These are phyloP conservation scores for Orobanche coerulescens DNA, from an alignment of 257 asterid species.

Conservation along the genomic window DNA sequence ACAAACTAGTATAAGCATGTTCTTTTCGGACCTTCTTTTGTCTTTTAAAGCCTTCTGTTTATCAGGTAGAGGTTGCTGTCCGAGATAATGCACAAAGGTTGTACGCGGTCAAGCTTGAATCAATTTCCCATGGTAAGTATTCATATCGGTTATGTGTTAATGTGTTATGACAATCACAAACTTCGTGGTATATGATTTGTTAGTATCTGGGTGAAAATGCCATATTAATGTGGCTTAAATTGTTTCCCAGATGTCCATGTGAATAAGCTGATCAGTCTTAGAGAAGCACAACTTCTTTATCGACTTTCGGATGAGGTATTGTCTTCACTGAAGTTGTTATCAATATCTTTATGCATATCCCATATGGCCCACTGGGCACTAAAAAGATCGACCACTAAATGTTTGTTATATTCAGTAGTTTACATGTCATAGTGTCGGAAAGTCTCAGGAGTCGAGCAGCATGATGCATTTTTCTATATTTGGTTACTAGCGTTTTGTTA, in stretches of 20 bases:
- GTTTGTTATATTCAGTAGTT: not conserved
- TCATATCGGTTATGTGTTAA: not conserved
- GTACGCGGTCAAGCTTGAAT: slow-evolving; percentile 58
- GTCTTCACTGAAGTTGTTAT: slow-evolving; percentile 11
- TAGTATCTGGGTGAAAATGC: slow-evolving; percentile 13
- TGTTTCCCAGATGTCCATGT: slow-evolving; percentile 57
- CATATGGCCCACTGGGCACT: not conserved
- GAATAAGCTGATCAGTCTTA: slow-evolving; percentile 62
- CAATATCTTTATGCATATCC: not conserved
- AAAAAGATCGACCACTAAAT: not conserved
- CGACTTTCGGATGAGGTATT: slow-evolving; percentile 71
- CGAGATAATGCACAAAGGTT: slow-evolving; percentile 89
- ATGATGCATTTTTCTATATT: slow-evolving; percentile 2
- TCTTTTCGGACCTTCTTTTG: not conserved
- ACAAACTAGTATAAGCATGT: not conserved
- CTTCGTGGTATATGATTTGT: not conserved
- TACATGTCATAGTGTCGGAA: slow-evolving; percentile 9
- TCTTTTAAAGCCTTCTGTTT: slow-evolving; percentile 19
- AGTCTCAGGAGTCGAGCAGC: slow-evolving; percentile 7
- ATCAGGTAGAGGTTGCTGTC: slow-evolving; percentile 88
- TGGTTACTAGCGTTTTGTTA: slow-evolving; percentile 9
- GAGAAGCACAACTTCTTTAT: slow-evolving; percentile 81
- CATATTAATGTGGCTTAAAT: slow-evolving; percentile 22
- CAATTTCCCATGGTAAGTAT: slow-evolving; percentile 66
- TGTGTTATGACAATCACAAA: not conserved